Evolutionary conservation across 257 asterid genomes (phyloP).

Genomic region (Cruciata laevipes): DNA sequence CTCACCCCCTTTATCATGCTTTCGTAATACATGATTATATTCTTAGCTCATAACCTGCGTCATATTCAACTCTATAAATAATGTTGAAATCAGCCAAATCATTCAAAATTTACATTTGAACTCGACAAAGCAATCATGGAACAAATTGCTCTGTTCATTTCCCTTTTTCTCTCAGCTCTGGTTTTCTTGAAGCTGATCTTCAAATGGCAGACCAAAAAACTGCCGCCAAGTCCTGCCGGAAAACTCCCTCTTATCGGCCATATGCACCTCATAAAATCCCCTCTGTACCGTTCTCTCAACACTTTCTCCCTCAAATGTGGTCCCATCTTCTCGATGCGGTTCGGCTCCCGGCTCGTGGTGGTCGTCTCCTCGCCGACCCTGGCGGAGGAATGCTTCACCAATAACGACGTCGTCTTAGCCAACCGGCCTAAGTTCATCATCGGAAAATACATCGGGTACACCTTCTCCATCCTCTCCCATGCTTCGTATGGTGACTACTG

Average conservation of each 20-base stretch:
- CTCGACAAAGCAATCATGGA: too few species aligned
- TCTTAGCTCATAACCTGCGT: too few species aligned
- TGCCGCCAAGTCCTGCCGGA: slow-evolving; percentile 14
- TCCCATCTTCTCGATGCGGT: slow-evolving; percentile 7
- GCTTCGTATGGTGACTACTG: neutral
- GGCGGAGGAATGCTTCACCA: too few species aligned
- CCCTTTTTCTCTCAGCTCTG: neutral
- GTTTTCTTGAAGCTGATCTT: neutral
- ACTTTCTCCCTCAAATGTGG: slow-evolving; percentile 8
- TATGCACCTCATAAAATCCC: slow-evolving; percentile 13
- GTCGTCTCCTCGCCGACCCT: too few species aligned
- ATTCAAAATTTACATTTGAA: too few species aligned
- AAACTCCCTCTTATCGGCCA: slow-evolving; percentile 15
- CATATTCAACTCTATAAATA: too few species aligned
- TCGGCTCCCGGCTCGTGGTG: slow-evolving; percentile 14
- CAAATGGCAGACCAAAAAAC: neutral
- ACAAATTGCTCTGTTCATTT: neutral
- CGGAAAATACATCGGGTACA: too few species aligned
- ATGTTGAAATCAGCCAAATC: too few species aligned
- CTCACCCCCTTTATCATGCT: too few species aligned
- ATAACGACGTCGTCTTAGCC: too few species aligned
- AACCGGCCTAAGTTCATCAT: too few species aligned
- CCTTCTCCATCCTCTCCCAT: neutral
- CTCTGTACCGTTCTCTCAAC: slow-evolving; percentile 8
- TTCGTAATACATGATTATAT: too few species aligned